Evolutionary conservation across 2,329 filamentous ascomycete genomes (phyloP), one percentile per base, ranked within the genome.

Genomic region (Rutstroemia sp.): DNA sequence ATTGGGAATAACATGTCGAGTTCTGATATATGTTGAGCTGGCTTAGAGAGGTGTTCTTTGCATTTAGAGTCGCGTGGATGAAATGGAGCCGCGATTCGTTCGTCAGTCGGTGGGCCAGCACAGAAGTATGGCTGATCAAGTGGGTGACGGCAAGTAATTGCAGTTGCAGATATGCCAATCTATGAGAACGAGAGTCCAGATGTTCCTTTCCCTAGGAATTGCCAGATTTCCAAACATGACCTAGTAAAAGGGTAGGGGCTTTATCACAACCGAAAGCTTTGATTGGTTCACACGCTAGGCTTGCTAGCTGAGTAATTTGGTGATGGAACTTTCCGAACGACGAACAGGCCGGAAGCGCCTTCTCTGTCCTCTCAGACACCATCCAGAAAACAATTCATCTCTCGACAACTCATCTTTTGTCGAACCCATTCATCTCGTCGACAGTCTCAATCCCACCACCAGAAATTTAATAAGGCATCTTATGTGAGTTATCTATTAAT

Each of bases 1-100:
- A 59, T 58, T 19, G 66, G 64, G 52, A 70, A 67, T n/a, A 64
- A 67, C 69, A 71, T 71, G 23, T 48, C 65, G 47, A 27, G 34
- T 16, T 39, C 17, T 25, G 44, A 27, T 9, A 12, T 17, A 7
- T 45, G 6, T 7, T 16, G 16, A 23, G 45, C 25, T 14, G 44
- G 14, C 25, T 54, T 30, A 34, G 4, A 34, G 45, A 23, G 21
- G n/a, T 19, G 21, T 44, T 44, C 10, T 44, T 44, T 34, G 30
- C 30, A 34, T 34, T 4, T 12, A 34, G 30, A 34, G 30, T 34
- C 30, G 30, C 12, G 30, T 12, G 10, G 30, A 12, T 14, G 30
- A 34, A 34, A 34, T 34, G 12, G 2, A 34, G 30, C 30, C 30
- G 30, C 30, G 10, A 34, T 34, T 34, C 10, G 30, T 34, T 34